Evolutionary conservation across 148 eudicot genomes (phyloP), one percentile per base, ranked within the genome.

Genomic region (Nepenthes mirabilis): DNA sequence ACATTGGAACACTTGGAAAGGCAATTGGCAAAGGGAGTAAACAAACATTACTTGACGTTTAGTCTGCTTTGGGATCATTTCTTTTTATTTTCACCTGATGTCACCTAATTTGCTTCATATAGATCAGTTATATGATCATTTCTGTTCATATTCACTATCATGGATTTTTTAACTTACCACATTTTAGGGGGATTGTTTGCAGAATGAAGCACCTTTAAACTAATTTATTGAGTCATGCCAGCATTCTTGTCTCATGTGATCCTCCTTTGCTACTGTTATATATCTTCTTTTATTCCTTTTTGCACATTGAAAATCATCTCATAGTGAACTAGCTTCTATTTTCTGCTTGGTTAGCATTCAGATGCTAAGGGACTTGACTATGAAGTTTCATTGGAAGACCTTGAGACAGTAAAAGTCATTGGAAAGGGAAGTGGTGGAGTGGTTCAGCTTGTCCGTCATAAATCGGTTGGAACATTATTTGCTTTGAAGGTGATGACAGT

Each of bases 341-440:
- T 36, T 62, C 14, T 66, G 47, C 49, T 52, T 78, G 57, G 48
- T 57, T 77, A 91, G 98, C 76, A 82, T 59, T 71, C 83, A 55
- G 96, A 88, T 79, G 72, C 72, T 12, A 91, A 86, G 70, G 96
- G 78, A 62, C 78, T 85, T 58, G 90, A 85, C 77, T 86, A 82
- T 66, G 83, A 91, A 67, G 83, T 91, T 67, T 70, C 95, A 9
- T 65, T 86, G 72, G 98, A 91, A 79, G 98, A 91, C 65, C 98
- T 91, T 53, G 98, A 91, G 82, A 78, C 98, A 56, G 75, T 91
- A 59, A 88, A 91, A 78, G 98, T 91, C 66, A 91, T 91, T 58
- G 97, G 97, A 33, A 91, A 91, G 62, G 97, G 97, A 66, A 83
- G 91, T 80, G 97, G 97, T 34, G 97, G 97, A 68, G 90, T 91